phyloP scores from a whole-genome alignment of 768 basidiomycete genomes.

The Lactarius indigo region DNA sequence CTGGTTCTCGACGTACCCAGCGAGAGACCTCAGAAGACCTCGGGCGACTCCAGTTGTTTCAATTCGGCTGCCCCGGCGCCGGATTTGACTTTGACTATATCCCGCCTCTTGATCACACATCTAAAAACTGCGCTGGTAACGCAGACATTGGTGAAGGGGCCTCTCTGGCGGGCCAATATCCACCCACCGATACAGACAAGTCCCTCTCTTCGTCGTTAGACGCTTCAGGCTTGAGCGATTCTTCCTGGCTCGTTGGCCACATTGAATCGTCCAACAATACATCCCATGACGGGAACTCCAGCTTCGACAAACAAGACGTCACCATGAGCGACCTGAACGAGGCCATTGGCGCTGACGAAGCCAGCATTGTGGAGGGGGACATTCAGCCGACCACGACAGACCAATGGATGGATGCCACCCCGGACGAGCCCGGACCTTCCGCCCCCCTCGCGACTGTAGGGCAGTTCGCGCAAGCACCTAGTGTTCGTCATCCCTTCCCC shows the following conservation, averaged over 20 bases:
- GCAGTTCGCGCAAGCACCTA: not conserved
- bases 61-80: not conserved
- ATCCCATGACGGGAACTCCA: not conserved
- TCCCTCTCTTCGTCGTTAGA: not conserved
- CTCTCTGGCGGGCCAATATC: not conserved
- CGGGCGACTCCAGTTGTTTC: not conserved
- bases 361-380: not conserved
- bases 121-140: not conserved
- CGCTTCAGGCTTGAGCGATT: not conserved
- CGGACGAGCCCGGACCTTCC: not conserved
- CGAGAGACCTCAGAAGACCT: not conserved
- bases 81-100: not conserved
- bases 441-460: not conserved
- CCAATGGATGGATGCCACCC: not conserved
- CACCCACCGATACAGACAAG: not conserved
- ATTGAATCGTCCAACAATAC: not conserved
- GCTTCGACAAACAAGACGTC: not conserved
- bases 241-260: not conserved
- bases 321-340: not conserved
- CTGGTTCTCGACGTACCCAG: not conserved
- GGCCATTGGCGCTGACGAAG: not conserved
- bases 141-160: not conserved
- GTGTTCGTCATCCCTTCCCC: not conserved
- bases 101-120: not conserved
- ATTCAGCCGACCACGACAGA: not conserved